These are phyloP conservation scores for Pterula multifida DNA, from an alignment of 1,284 basidiomycete species.

Conservation along the genomic window DNA sequence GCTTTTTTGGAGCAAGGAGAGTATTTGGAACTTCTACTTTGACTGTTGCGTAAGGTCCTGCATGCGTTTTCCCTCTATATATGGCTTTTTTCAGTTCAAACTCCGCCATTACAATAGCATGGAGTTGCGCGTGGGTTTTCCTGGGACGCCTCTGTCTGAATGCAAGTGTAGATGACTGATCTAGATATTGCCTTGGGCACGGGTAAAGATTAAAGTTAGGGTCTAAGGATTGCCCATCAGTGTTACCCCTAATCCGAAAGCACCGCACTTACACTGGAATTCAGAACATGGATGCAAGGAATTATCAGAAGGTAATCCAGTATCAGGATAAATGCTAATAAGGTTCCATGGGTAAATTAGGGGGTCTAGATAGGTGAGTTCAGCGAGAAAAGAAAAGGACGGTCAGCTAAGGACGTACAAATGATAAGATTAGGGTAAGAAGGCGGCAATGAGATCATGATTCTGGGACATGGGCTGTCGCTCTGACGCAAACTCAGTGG, in stretches of 20 bases:
- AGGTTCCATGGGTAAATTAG: slow-evolving; percentile 18
- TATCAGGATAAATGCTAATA: slow-evolving; percentile 14
- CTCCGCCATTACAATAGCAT: not conserved
- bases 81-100: no score
- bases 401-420: slow-evolving; percentile 13
- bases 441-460: no score
- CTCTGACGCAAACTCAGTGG: no score
- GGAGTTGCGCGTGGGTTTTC: not conserved
- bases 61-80: no score
- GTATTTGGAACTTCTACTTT: not conserved
- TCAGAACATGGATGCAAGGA: not conserved
- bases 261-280: not conserved
- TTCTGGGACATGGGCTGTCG: no score
- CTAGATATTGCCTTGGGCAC: not conserved
- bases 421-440: slow-evolving; percentile 15
- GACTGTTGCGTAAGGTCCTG: no score
- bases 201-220: not conserved
- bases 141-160: not conserved
- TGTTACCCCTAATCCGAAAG: no score
- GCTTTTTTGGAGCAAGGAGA: not conserved
- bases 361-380: not conserved
- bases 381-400: not conserved
- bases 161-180: not conserved
- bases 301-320: not conserved
- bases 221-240: no score